These are phyloP conservation scores for Neopestalotiopsis sp. DNA, from an alignment of 2,329 filamentous ascomycete genomes.

Conservation along the genomic window DNA sequence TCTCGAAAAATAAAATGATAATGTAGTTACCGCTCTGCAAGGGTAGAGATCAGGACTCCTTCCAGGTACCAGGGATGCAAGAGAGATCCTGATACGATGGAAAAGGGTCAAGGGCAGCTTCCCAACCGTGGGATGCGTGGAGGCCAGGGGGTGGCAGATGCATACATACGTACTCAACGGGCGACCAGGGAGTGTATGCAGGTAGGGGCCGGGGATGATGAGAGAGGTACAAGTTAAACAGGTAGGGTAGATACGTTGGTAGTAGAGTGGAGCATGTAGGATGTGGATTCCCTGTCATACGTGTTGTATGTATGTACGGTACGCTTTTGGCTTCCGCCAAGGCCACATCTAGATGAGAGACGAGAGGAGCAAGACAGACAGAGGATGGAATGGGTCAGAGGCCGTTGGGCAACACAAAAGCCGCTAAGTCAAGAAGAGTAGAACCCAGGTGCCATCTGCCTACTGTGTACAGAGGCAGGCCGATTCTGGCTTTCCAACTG, in stretches of 20 bases:
- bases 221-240: background rate
- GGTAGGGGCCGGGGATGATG: background rate
- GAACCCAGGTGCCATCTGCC: background rate
- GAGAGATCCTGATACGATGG: constrained; percentile 2
- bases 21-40: background rate
- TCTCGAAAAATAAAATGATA: background rate
- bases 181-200: background rate
- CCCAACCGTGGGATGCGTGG: background rate
- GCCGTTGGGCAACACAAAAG: background rate
- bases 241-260: background rate
- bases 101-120: background rate
- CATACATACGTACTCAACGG: background rate
- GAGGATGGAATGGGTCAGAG: background rate
- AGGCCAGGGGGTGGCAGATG: background rate
- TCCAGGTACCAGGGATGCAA: background rate
- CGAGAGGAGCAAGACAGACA: constrained; percentile 17
- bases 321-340: constrained; percentile 19
- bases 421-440: constrained; percentile 2
- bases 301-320: constrained; percentile 20
- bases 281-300: constrained; percentile 15
- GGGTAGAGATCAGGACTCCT: background rate
- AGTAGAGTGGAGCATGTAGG: background rate
- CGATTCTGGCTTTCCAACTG: background rate
- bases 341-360: constrained; percentile 16
- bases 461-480: background rate